A percentile compares a stretch with the other conserved stretches of the same genome.
Evolutionary conservation across 2,329 filamentous ascomycete genomes (phyloP).

Genomic region (Beauveria asiatica): DNA sequence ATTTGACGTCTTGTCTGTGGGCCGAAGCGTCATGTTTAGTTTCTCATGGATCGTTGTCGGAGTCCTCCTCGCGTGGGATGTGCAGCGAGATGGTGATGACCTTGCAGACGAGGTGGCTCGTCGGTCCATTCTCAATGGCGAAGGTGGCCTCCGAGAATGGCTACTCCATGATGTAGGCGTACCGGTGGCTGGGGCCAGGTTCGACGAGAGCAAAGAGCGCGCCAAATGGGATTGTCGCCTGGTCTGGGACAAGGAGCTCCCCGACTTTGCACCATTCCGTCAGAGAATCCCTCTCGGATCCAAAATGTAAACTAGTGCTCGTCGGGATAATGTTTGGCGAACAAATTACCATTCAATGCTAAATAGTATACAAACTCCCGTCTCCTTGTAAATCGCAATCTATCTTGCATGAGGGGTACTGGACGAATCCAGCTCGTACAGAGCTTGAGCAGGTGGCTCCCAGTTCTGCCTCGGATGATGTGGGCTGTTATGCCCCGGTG

Average conservation of each 20-base stretch:
- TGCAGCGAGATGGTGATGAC: constrained; percentile 6
- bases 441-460: not conserved
- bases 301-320: constrained; percentile 3
- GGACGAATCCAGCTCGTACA: constrained; percentile 8
- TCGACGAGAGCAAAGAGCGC: constrained; percentile 8
- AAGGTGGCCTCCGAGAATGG: constrained; percentile 11
- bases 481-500: not conserved
- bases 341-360: not conserved
- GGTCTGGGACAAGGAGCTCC: constrained; percentile 10
- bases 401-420: not conserved
- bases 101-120: constrained; percentile 6
- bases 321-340: not conserved
- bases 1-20: constrained; percentile 6
- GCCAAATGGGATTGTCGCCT: constrained; percentile 11
- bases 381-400: not conserved
- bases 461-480: not conserved
- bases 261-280: constrained; percentile 6
- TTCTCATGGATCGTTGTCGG: constrained; percentile 10
- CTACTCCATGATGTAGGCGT: constrained; percentile 5
- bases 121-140: constrained; percentile 9
- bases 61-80: constrained; percentile 7
- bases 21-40: constrained; percentile 12
- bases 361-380: not conserved
- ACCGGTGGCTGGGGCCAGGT: not conserved
- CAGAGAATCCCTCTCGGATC: not conserved